A percentile compares a stretch with the other conserved stretches of the same genome.
These are phyloP conservation scores for Hippophae gyantsensis DNA, from an alignment of 306 rosid genomes.

Conservation along the genomic window DNA sequence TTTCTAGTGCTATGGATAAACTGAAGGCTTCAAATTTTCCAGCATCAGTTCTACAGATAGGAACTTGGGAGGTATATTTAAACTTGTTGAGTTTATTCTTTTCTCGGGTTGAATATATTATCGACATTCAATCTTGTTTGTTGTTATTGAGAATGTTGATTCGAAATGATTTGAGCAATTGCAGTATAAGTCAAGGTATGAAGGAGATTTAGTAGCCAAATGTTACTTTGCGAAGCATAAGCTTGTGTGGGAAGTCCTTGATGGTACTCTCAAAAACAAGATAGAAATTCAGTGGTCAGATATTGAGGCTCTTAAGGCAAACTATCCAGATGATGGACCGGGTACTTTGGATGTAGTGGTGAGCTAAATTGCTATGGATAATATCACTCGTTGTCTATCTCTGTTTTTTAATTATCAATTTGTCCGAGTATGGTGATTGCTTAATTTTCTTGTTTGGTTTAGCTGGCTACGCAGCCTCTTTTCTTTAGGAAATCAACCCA, in stretches of 20 bases:
- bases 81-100: background rate
- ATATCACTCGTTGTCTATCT: background rate
- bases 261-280: constrained; percentile 80
- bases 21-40: constrained; percentile 80
- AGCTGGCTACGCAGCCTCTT: constrained; percentile 73
- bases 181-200: constrained; percentile 74
- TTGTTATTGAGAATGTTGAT: constrained; percentile 5
- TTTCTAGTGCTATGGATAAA: constrained; percentile 31
- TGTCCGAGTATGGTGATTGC: constrained; percentile 6
- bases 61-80: constrained; percentile 63
- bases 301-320: constrained; percentile 67
- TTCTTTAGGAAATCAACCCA: constrained; percentile 83
- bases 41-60: constrained; percentile 54
- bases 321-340: constrained; percentile 60
- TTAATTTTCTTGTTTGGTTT: constrained; percentile 20
- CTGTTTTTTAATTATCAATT: background rate
- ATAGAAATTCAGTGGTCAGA: constrained; percentile 93
- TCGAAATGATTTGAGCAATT: constrained; percentile 6
- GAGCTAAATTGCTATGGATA: background rate
- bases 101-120: background rate
- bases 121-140: background rate
- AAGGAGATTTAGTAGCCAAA: constrained; percentile 81
- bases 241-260: constrained; percentile 91
- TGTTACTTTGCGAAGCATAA: constrained; percentile 86
- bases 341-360: constrained; percentile 68